Evolutionary conservation across 2,329 filamentous ascomycete genomes (phyloP).

Genomic region (Penicillium sp.): DNA sequence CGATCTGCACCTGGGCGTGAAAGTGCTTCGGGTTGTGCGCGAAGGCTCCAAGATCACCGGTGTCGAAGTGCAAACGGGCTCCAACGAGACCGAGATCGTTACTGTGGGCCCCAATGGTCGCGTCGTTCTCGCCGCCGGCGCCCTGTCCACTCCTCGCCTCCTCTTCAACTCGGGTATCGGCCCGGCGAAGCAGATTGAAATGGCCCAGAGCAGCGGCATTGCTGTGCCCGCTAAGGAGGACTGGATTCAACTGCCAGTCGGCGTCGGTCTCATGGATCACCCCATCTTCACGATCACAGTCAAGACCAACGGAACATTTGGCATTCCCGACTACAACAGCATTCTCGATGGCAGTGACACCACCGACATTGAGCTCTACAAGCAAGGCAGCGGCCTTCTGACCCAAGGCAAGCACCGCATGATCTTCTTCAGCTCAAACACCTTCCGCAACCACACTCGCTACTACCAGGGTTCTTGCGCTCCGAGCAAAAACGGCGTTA

Average conservation of each 20-base stretch:
- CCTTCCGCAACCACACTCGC: conserved; percentile 20
- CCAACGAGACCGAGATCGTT: conserved; percentile 51
- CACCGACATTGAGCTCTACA: conserved; percentile 21
- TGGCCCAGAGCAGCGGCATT: conserved; percentile 41
- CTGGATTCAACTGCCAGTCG: conserved; percentile 50
- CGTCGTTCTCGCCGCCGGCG: conserved; percentile 62
- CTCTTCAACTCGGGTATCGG: conserved; percentile 66
- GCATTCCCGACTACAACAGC: conserved; percentile 12
- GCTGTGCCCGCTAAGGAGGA: conserved; percentile 37
- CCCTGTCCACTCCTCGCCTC: conserved; percentile 65
- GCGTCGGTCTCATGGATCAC: conserved; percentile 45
- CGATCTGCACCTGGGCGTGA: conserved; percentile 59
- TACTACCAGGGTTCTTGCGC: conserved; percentile 25
- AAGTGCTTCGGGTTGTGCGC: conserved; percentile 62
- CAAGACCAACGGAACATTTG: conserved; percentile 17
- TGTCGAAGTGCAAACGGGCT: conserved; percentile 21
- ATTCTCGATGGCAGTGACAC: conserved; percentile 17
- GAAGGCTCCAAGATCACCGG: conserved; percentile 58
- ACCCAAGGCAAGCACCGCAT: conserved; percentile 23
- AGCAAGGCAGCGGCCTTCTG: conserved; percentile 14
- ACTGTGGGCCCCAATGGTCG: conserved; percentile 57
- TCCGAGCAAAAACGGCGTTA: conserved; percentile 10
- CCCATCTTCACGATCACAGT: conserved; percentile 21
- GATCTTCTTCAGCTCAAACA: conserved; percentile 24
- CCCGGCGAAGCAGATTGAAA: conserved; percentile 45